Percentiles rank a stretch among this genome's conserved stretches.
Evolutionary conservation across 768 basidiomycete species (phyloP).

Genomic region (Scleroderma citrinum): DNA sequence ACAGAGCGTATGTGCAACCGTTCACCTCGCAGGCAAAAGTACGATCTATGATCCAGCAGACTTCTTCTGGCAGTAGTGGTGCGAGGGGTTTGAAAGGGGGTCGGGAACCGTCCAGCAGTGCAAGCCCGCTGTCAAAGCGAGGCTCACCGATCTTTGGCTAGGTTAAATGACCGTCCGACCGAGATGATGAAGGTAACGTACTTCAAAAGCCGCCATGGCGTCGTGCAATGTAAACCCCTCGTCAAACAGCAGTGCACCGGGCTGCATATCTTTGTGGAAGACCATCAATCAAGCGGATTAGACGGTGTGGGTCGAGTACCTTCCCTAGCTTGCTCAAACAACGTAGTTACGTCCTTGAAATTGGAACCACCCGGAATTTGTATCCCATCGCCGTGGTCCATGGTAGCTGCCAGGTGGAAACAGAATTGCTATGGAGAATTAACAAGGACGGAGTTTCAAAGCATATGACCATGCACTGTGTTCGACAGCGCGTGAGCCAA

Average conservation of each 20-base stretch:
- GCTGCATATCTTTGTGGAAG: constrained; percentile 49
- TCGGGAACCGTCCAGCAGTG: constrained; percentile 34
- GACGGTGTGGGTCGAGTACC: constrained; percentile 37
- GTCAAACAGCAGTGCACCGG: constrained; percentile 58
- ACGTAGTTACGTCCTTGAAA: constrained; percentile 57
- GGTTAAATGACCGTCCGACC: constrained; percentile 10
- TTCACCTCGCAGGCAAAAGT: constrained; percentile 73
- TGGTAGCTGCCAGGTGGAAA: too few relatives aligned
- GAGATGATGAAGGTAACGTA: constrained; percentile 25
- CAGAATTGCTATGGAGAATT: too few relatives aligned
- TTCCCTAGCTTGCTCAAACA: constrained; percentile 55
- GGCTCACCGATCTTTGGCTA: constrained; percentile 78
- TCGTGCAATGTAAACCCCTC: constrained; percentile 73
- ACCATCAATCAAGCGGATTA: constrained; percentile 6
- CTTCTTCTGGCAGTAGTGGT: constrained; percentile 66
- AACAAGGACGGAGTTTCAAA: constrained; percentile 31
- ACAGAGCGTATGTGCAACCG: constrained; percentile 5
- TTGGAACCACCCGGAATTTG: constrained; percentile 50
- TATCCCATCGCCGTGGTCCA: constrained; percentile 12
- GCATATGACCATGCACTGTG: constrained; percentile 4
- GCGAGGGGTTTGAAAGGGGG: constrained; percentile 58
- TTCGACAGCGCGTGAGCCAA: neutral
- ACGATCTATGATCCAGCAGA: constrained; percentile 86
- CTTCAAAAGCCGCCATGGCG: constrained; percentile 93
- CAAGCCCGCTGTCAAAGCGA: constrained; percentile 79